Evolutionary conservation across 768 basidiomycete genomes (phyloP), one percentile per base, ranked within the genome.

Genomic region (Hygrophoropsis aurantiaca): DNA sequence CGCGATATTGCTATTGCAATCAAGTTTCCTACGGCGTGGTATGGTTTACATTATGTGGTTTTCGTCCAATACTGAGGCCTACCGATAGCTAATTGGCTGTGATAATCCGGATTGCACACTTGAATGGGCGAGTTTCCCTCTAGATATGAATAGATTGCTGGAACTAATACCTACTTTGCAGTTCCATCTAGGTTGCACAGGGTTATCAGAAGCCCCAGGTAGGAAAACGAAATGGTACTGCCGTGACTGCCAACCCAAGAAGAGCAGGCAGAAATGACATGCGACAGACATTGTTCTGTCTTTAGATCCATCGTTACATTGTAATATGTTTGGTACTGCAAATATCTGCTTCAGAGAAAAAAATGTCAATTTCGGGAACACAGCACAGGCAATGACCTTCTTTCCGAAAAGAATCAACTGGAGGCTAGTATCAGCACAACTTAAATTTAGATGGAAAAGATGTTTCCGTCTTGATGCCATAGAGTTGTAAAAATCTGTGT

Each of bases 391-490:
- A n/a, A n/a, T n/a, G n/a, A n/a, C n/a, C n/a, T 0, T 57, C 61
- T 1, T 98, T 98, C 65, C 81, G 95, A 26, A 67, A 65, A 11
- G 27, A 30, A 30, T 30, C 97, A 98, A 60, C 75, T 93, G 33
- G 85, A 89, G 58, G 92, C 90, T 2, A 88, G 98, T 52, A 78
- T 80, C 36, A n/a, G n/a, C n/a, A n/a, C n/a, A 89, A 97, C 65
- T 87, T 86, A 13, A 83, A 88, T 0, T 70, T 99, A 64, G 73
- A 75, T 2, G 92, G 87, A 7, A 79, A 74, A 45, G 95, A 98
- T 58, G 90, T 92, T 15, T 93, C 98, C 54, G 90, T 97, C 15
- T 77, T 98, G 7, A 94, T 97, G 82, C 97, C 97, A 1, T 1
- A 94, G 93, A 27, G 93, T 93, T 4, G 92, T 92, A 1, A 94